A percentile compares a stretch with the other conserved stretches of the same genome.
phyloP scores from a whole-genome alignment of 371 early-diverging fungal species.

The Mucor sp. region DNA sequence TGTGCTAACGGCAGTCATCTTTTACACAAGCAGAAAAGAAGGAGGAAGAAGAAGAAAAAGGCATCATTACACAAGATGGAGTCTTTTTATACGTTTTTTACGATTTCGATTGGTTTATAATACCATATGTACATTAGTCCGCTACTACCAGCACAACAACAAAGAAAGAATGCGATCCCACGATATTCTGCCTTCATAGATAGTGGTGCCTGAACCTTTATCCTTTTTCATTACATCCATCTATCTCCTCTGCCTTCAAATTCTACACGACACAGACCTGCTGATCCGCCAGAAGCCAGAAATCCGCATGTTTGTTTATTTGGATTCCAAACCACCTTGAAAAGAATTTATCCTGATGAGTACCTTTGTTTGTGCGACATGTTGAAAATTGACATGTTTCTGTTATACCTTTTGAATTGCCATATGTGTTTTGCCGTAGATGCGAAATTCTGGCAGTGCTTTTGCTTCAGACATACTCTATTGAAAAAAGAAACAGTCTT shows the following conservation, averaged over 20 bases:
- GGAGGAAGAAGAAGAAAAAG: background rate
- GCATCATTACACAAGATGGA: background rate
- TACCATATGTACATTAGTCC: background rate
- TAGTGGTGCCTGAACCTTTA: conserved; percentile 11
- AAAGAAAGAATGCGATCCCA: background rate
- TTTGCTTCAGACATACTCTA: background rate
- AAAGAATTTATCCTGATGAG: background rate
- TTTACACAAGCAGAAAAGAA: background rate
- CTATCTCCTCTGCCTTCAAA: conserved; percentile 25
- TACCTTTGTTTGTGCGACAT: background rate
- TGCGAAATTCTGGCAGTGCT: conserved; percentile 4
- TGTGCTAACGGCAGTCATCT: conserved; percentile 14
- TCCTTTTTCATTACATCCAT: conserved; percentile 11
- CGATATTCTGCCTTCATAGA: background rate
- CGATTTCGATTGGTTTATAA: background rate
- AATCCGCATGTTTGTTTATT: conserved; percentile 16
- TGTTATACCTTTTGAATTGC: conserved; percentile 15
- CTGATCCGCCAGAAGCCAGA: conserved; percentile 28
- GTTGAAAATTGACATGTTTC: background rate
- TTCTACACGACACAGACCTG: conserved; percentile 33
- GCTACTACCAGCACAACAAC: background rate
- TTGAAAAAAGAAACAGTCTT: background rate
- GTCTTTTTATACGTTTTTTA: background rate
- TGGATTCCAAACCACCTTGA: conserved; percentile 25
- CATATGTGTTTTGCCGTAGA: conserved; percentile 13